These are phyloP conservation scores for Schoenoplectus tabernaemontani DNA, from an alignment of 202 grass and related monocot species.

Conservation along the genomic window DNA sequence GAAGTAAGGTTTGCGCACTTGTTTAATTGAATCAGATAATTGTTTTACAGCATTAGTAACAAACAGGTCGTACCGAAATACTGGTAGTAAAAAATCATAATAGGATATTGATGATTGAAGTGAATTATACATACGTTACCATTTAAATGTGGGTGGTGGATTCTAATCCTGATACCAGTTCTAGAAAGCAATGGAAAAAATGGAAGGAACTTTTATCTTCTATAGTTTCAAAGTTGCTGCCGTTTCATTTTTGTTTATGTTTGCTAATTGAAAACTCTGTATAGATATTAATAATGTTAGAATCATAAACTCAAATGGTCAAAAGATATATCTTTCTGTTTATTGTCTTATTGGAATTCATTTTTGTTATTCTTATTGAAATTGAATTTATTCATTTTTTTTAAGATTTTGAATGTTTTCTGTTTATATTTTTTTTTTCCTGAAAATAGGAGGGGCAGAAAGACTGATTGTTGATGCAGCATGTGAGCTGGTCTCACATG, in stretches of 20 bases:
- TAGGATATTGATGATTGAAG: background rate
- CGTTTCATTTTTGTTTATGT: no score
- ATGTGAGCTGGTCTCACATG: conserved; percentile 69
- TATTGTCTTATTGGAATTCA: background rate
- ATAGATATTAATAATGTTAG: background rate
- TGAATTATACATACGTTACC: background rate
- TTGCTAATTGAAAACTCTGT: background rate
- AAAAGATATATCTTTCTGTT: background rate
- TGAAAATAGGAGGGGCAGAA: conserved; percentile 76
- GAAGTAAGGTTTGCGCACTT: no score
- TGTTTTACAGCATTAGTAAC: no score
- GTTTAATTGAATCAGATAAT: no score
- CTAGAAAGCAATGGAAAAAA: background rate
- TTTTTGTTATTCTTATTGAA: background rate
- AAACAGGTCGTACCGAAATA: no score
- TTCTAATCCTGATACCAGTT: background rate
- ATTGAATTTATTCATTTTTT: background rate
- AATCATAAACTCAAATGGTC: background rate
- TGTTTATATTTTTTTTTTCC: background rate
- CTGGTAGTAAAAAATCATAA: background rate
- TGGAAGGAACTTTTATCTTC: no score
- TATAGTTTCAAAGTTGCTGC: no score
- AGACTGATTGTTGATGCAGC: conserved; percentile 92
- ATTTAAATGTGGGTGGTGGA: background rate
- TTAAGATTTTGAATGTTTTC: background rate